Conservation (phyloP, 2,329 filamentous ascomycete species). For the Chaetomium strumarium region DNA sequence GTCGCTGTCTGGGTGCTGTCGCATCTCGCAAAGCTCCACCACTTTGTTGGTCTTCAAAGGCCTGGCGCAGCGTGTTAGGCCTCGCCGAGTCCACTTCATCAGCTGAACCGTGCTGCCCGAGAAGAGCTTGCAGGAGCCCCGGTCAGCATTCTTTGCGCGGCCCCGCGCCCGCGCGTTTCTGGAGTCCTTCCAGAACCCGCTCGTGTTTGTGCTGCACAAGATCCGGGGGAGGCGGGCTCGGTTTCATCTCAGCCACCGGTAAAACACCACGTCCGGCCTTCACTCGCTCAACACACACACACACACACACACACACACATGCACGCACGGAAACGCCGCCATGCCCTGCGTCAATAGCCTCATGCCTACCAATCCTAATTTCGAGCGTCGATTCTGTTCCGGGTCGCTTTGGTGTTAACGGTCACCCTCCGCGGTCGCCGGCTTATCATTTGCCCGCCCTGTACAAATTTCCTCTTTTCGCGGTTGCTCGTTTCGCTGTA, state of each 20-base stretch:
- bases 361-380: constrained; percentile 18
- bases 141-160: constrained; percentile 10
- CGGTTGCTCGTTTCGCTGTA: constrained; percentile 32
- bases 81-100: constrained; percentile 5
- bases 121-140: constrained; percentile 16
- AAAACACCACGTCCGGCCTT: constrained; percentile 4
- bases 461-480: constrained; percentile 28
- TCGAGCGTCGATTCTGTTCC: constrained; percentile 24
- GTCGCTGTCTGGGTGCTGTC: constrained; percentile 7
- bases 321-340: constrained; percentile 23
- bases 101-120: neutral
- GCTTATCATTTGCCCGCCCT: constrained; percentile 20
- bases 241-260: constrained; percentile 10
- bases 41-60: constrained; percentile 7
- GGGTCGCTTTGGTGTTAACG: constrained; percentile 21
- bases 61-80: constrained; percentile 6
- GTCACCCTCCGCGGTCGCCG: constrained; percentile 18
- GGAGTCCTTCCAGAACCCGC: constrained; percentile 9
- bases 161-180: constrained; percentile 1
- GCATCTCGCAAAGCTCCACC: constrained; percentile 11
- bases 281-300: constrained; percentile 3
- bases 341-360: constrained; percentile 23
- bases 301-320: too few species aligned
- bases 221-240: constrained; percentile 7
- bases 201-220: constrained; percentile 8